These are phyloP conservation scores for Neckera pumila DNA, from an alignment of 225 moss, liverwort and hornwort species.

Conservation along the genomic window DNA sequence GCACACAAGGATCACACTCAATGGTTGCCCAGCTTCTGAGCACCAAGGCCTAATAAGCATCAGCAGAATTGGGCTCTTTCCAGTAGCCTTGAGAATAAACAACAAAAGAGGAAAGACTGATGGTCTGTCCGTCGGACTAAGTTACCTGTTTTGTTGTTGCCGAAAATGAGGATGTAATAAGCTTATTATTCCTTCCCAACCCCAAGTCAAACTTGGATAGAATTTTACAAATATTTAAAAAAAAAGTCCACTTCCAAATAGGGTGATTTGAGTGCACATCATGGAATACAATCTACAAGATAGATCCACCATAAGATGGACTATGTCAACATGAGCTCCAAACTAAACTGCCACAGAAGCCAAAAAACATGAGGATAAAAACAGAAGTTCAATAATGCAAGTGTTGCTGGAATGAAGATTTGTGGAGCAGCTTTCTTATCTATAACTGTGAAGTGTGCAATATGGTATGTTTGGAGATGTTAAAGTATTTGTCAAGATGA, in stretches of 20 bases:
- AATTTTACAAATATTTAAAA: neutral
- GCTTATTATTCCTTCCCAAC: neutral
- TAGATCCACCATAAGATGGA: neutral
- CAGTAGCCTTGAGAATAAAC: neutral
- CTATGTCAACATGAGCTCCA: neutral
- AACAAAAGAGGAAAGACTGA: neutral
- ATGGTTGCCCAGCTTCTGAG: neutral
- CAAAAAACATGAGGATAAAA: neutral
- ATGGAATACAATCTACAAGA: neutral
- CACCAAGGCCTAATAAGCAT: too few relatives aligned
- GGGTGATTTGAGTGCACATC: neutral
- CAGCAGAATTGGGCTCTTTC: too few relatives aligned
- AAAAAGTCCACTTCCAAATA: neutral
- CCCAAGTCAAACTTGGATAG: neutral
- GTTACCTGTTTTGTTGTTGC: neutral
- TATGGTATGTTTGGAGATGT: too few relatives aligned
- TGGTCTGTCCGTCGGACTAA: too few relatives aligned
- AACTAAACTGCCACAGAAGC: neutral
- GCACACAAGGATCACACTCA: neutral
- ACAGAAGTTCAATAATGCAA: neutral
- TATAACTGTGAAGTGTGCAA: too few relatives aligned
- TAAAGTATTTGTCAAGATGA: neutral
- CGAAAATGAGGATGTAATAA: too few relatives aligned
- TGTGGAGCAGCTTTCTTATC: too few relatives aligned
- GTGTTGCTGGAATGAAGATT: neutral